A percentile compares a stretch with the other conserved stretches of the same genome.
phyloP scores from a whole-genome alignment of 2,329 filamentous ascomycete species.

The Thielaviopsis euricoi region DNA sequence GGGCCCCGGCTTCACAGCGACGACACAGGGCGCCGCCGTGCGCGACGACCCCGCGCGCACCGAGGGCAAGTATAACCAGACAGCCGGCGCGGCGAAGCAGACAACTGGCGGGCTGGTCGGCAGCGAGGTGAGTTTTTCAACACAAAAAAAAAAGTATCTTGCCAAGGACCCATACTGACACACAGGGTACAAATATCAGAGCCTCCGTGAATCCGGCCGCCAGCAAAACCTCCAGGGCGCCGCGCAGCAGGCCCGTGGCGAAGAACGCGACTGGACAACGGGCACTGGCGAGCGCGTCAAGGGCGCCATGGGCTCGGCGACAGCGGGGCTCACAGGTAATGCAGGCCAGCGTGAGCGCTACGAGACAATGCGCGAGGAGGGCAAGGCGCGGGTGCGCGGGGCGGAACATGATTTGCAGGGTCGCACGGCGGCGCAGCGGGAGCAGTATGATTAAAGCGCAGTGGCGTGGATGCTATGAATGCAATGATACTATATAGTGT shows the following conservation, averaged over 20 bases:
- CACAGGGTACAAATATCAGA: slow-evolving; percentile 20
- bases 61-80: slow-evolving; percentile 72
- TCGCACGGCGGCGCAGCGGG: slow-evolving; percentile 35
- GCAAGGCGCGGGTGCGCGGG: slow-evolving; percentile 71
- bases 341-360: slow-evolving; percentile 45
- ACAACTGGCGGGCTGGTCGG: slow-evolving; percentile 59
- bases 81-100: slow-evolving; percentile 74
- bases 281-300: slow-evolving; percentile 52
- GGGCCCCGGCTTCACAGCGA: slow-evolving; percentile 54
- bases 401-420: slow-evolving; percentile 69
- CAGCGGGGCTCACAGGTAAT: slow-evolving; percentile 60
- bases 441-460: background rate
- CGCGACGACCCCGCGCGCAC: slow-evolving; percentile 58
- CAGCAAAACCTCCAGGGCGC: slow-evolving; percentile 70
- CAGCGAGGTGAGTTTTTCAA: slow-evolving; percentile 40
- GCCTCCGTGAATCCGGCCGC: slow-evolving; percentile 55
- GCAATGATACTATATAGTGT: too few relatives aligned
- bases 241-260: slow-evolving; percentile 66
- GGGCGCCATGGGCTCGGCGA: slow-evolving; percentile 54
- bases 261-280: slow-evolving; percentile 53
- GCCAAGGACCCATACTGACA: too few relatives aligned
- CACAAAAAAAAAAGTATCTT: too few relatives aligned
- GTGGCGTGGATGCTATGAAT: too few relatives aligned
- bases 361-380: slow-evolving; percentile 56
- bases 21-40: slow-evolving; percentile 48